A percentile compares a stretch with the other conserved stretches of the same genome.
phyloP scores from a whole-genome alignment of 2,329 filamentous ascomycete genomes.

The Xylaria sp. region DNA sequence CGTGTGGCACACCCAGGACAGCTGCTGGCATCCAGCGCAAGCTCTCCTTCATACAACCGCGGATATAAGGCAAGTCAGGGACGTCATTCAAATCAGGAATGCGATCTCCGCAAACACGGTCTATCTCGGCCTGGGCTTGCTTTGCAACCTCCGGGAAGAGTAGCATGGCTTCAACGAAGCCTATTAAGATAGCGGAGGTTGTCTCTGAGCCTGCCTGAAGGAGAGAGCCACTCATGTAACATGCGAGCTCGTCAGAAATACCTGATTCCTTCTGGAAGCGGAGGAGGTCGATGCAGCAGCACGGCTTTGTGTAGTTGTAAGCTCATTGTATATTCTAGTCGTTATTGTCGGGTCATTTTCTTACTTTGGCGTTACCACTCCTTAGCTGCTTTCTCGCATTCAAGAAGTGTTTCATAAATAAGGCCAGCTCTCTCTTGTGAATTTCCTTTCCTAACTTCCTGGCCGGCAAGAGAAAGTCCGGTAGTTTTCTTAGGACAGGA shows the following conservation, averaged over 20 bases:
- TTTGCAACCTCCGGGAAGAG: slow-evolving; percentile 51
- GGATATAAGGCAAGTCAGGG: slow-evolving; percentile 57
- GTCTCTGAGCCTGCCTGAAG: slow-evolving; percentile 55
- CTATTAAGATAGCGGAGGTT: slow-evolving; percentile 50
- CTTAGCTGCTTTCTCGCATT: not conserved
- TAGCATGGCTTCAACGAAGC: slow-evolving; percentile 55
- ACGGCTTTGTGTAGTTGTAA: not conserved
- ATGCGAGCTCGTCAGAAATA: slow-evolving; percentile 37
- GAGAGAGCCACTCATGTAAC: slow-evolving; percentile 45
- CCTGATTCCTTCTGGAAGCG: not conserved
- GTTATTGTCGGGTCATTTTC: no score
- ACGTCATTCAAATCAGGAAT: slow-evolving; percentile 57
- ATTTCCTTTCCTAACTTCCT: not conserved
- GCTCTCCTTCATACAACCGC: slow-evolving; percentile 53
- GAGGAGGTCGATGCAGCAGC: not conserved
- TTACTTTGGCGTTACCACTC: not conserved
- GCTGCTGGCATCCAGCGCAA: slow-evolving; percentile 48
- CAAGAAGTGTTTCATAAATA: slow-evolving; percentile 5
- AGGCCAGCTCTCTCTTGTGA: not conserved
- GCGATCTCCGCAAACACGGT: slow-evolving; percentile 56
- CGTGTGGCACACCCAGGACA: slow-evolving; percentile 52
- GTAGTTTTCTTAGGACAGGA: not conserved
- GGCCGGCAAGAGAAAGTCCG: not conserved
- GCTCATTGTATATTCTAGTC: no score
- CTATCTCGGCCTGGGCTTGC: slow-evolving; percentile 50